Percentiles rank a stretch among this genome's conserved stretches.
phyloP scores from a whole-genome alignment of 139 green algal genomes.

The Astrephomene gubernaculifera region DNA sequence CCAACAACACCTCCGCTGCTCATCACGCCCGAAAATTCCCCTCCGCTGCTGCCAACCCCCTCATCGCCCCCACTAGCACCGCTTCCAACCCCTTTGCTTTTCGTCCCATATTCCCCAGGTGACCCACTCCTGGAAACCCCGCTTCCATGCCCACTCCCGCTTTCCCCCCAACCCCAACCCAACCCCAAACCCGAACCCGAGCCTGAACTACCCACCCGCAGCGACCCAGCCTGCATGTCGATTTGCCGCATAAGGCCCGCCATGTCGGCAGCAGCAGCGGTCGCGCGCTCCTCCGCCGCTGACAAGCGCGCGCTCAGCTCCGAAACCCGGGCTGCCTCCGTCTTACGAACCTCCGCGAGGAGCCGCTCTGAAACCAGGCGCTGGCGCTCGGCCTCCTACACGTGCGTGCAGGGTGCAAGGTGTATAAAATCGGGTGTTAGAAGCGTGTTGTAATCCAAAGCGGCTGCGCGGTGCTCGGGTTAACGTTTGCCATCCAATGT shows the following conservation, averaged over 20 bases:
- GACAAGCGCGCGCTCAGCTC: not conserved
- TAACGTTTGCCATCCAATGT: too few species aligned
- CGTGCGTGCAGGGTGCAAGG: not conserved
- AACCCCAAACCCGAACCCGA: not conserved
- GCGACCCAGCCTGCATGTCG: not conserved
- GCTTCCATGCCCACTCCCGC: not conserved
- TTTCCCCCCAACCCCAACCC: not conserved
- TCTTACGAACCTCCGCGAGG: not conserved
- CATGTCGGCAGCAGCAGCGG: not conserved
- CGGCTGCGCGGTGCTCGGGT: too few species aligned
- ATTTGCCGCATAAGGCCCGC: not conserved
- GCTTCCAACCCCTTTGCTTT: not conserved
- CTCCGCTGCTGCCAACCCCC: not conserved
- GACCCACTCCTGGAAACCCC: not conserved
- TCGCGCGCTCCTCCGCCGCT: not conserved
- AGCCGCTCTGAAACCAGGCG: not conserved
- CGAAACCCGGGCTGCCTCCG: not conserved
- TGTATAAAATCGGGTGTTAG: not conserved
- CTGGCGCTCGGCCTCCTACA: not conserved
- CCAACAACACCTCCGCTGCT: too few species aligned
- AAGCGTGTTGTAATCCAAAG: too few species aligned
- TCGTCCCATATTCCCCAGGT: not conserved
- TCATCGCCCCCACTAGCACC: not conserved
- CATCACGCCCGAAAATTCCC: too few species aligned
- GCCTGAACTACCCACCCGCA: slow-evolving; percentile 16